Evolutionary conservation across 164 flowering plant species (phyloP).

Genomic region (Saururus chinensis): DNA sequence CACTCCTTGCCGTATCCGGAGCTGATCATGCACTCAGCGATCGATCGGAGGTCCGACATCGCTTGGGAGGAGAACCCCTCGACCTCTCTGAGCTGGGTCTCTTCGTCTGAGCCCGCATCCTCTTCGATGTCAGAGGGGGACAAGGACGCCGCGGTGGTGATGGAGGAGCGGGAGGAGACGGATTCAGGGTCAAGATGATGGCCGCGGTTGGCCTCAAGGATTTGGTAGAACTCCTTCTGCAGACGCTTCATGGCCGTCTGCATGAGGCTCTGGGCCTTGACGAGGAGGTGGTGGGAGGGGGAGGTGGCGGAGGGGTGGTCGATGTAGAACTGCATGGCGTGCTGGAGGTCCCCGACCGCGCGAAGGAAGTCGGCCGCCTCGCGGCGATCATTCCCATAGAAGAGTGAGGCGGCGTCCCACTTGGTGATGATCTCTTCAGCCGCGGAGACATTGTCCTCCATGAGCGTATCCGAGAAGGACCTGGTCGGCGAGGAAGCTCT

Average conservation of each 20-base stretch:
- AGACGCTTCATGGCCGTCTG: conserved; percentile 57
- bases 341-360: conserved; percentile 40
- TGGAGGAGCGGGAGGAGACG: conserved; percentile 38
- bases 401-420: conserved; percentile 50
- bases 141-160: conserved; percentile 26
- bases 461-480: conserved; percentile 24
- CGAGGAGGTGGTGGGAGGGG: conserved; percentile 13
- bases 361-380: conserved; percentile 51
- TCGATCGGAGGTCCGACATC: conserved; percentile 39
- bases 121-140: conserved; percentile 20
- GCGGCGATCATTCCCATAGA: conserved; percentile 34
- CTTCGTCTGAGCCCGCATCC: conserved; percentile 20
- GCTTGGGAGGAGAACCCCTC: conserved; percentile 29
- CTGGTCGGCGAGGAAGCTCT: background rate
- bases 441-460: conserved; percentile 27
- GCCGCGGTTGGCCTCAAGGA: conserved; percentile 44
- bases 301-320: conserved; percentile 18
- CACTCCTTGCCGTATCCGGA: conserved; percentile 64
- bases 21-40: conserved; percentile 66
- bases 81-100: conserved; percentile 28
- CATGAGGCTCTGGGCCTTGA: conserved; percentile 43
- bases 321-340: conserved; percentile 45
- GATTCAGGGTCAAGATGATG: conserved; percentile 37
- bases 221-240: conserved; percentile 60
- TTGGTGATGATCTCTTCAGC: conserved; percentile 39